Conservation (phyloP, 129 eudicot species). For the Oenanthe sinensis region DNA sequence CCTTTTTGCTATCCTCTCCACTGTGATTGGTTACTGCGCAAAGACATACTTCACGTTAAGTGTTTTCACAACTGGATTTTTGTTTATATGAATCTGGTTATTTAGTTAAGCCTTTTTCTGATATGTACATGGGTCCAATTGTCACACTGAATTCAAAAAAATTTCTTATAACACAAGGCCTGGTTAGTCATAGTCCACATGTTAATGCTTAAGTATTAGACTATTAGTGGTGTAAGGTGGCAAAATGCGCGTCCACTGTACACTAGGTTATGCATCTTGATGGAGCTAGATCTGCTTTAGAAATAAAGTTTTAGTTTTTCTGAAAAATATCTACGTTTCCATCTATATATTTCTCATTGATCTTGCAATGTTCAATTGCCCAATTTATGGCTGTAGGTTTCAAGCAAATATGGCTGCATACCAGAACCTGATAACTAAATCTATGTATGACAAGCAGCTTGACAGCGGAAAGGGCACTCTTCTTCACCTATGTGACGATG, state of each 20-base stretch:
- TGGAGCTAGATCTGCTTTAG: background rate
- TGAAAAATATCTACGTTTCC: background rate
- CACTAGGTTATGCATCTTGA: background rate
- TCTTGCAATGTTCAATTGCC: background rate
- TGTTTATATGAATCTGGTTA: background rate
- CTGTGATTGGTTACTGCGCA: conserved; percentile 86
- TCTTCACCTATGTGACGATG: conserved; percentile 98
- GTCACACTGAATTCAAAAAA: background rate
- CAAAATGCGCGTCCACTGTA: background rate
- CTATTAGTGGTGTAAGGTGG: background rate
- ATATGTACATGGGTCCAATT: background rate
- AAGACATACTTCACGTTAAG: conserved; percentile 92
- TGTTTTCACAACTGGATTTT: background rate
- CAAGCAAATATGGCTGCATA: conserved; percentile 79
- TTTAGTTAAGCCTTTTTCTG: background rate
- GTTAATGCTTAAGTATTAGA: background rate
- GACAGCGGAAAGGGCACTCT: conserved; percentile 99
- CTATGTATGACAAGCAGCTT: conserved; percentile 96
- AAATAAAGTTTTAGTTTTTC: background rate
- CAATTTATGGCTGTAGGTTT: conserved; percentile 42
- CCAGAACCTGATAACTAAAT: conserved; percentile 82
- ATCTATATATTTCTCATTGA: background rate
- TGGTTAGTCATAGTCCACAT: background rate
- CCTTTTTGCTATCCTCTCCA: conserved; percentile 78
- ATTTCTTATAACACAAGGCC: background rate